phyloP scores from a whole-genome alignment of 352 stramenopile species.

The Globisporangium alternatum region DNA sequence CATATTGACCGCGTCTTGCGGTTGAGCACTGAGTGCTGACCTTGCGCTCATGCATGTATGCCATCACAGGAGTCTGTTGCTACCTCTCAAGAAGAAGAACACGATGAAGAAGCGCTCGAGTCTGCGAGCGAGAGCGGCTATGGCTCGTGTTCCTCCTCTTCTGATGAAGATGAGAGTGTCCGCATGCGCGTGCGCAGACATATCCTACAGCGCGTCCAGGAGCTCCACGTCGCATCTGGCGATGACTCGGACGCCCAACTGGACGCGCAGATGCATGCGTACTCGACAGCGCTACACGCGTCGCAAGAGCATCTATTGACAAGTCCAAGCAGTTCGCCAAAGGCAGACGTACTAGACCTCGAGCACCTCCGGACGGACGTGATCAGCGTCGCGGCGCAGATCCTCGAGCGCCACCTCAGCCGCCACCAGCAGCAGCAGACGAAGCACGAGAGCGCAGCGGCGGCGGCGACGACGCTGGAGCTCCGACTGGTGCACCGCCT shows the following conservation, averaged over 20 bases:
- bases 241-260: not conserved
- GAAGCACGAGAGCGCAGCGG: not conserved
- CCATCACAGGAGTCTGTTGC: too few relatives aligned
- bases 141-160: not conserved
- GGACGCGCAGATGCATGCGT: not conserved
- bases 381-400: constrained; percentile 23
- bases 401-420: constrained; percentile 21
- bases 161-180: not conserved
- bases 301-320: not conserved
- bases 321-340: not conserved
- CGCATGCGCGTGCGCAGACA: constrained; percentile 2
- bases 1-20: too few relatives aligned
- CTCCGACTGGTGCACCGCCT: constrained; percentile 30
- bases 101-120: not conserved
- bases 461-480: constrained; percentile 11
- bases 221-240: constrained; percentile 2
- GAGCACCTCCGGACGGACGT: constrained; percentile 23
- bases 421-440: not conserved
- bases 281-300: not conserved
- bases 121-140: not conserved
- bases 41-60: too few relatives aligned
- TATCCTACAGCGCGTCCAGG: constrained; percentile 14
- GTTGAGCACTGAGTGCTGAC: too few relatives aligned
- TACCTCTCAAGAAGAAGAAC: not conserved
- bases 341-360: not conserved